Conservation (phyloP, 2,329 filamentous ascomycete genomes). For the Orbilia ellipsospora region DNA sequence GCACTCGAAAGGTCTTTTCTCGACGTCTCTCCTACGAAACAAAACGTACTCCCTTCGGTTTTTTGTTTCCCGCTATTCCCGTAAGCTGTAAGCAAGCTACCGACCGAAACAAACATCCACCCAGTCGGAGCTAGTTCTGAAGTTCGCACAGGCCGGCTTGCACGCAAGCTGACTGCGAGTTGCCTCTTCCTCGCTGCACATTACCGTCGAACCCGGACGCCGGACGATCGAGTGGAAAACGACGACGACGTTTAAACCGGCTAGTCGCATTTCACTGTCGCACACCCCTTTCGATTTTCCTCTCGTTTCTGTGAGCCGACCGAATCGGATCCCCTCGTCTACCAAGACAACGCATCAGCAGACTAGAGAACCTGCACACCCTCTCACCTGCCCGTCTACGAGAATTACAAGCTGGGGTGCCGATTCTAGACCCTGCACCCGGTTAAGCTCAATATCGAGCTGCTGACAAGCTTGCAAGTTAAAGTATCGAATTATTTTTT, state of each 20-base stretch:
- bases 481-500: neutral
- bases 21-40: no score
- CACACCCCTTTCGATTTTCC: conserved; percentile 17
- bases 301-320: conserved; percentile 24
- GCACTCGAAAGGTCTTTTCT: no score
- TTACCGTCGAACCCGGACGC: conserved; percentile 33
- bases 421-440: conserved; percentile 25
- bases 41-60: neutral
- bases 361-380: conserved; percentile 20
- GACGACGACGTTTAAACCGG: conserved; percentile 15
- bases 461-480: neutral
- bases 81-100: neutral
- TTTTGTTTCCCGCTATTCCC: conserved; percentile 10
- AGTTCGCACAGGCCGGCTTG: conserved; percentile 23
- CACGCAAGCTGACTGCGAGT: conserved; percentile 6
- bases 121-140: neutral
- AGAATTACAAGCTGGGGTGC: no score
- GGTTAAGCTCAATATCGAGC: conserved; percentile 16
- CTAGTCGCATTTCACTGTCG: conserved; percentile 32
- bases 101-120: conserved; percentile 1
- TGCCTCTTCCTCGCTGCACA: conserved; percentile 32
- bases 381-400: no score
- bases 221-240: neutral
- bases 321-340: conserved; percentile 55
- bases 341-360: conserved; percentile 52